Evolutionary conservation across 2,329 filamentous ascomycete species (phyloP).

Genomic region (Alternaria sp.): DNA sequence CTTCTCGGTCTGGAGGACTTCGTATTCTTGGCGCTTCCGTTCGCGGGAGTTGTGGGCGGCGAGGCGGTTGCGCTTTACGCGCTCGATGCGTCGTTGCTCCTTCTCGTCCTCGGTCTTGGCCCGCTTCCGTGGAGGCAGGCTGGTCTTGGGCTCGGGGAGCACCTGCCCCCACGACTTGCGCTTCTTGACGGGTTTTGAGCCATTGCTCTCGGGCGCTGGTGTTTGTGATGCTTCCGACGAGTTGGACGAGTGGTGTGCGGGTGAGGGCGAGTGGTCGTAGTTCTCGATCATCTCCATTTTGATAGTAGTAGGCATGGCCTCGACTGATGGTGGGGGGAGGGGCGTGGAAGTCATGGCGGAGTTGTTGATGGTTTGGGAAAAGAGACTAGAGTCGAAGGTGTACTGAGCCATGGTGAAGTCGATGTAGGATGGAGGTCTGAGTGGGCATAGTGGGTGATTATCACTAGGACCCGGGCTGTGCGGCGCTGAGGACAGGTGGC

Average conservation of each 20-base stretch:
- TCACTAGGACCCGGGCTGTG: constrained; percentile 35
- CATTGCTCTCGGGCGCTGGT: constrained; percentile 28
- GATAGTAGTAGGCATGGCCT: constrained; percentile 43
- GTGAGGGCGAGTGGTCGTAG: constrained; percentile 30
- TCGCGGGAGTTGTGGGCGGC: constrained; percentile 96
- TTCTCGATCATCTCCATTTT: constrained; percentile 51
- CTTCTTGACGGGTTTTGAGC: constrained; percentile 78
- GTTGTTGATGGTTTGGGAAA: constrained; percentile 30
- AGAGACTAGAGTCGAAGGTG: constrained; percentile 26
- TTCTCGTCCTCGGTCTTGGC: constrained; percentile 99
- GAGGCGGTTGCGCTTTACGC: constrained; percentile 92
- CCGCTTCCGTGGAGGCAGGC: constrained; percentile 92
- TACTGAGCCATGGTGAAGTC: constrained; percentile 35
- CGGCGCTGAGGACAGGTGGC: constrained; percentile 36
- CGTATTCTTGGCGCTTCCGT: constrained; percentile 88
- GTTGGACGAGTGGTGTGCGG: constrained; percentile 23
- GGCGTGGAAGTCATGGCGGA: constrained; percentile 29
- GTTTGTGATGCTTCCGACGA: constrained; percentile 27
- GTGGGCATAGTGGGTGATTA: constrained; percentile 39
- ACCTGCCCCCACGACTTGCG: constrained; percentile 99
- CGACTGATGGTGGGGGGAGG: constrained; percentile 30
- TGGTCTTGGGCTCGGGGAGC: constrained; percentile 94
- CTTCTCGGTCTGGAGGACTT: constrained; percentile 75
- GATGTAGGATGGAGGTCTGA: constrained; percentile 36
- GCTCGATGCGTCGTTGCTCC: constrained; percentile 95